phyloP scores from a whole-genome alignment of 2,329 filamentous ascomycete genomes.

The Aspergillus sp. region DNA sequence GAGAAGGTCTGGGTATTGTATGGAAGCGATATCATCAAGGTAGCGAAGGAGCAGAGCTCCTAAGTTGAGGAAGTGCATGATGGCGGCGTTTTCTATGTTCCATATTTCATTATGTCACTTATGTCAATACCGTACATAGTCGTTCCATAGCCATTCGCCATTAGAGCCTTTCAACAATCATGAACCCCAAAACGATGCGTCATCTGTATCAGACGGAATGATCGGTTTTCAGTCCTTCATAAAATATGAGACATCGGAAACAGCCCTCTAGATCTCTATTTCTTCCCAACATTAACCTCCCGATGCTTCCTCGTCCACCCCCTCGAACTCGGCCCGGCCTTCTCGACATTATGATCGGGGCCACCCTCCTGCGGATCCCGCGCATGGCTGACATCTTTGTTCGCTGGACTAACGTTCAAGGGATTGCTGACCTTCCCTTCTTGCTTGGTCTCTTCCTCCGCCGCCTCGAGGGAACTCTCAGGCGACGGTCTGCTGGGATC shows the following conservation, averaged over 20 bases:
- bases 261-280: background rate
- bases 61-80: background rate
- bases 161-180: too few relatives aligned
- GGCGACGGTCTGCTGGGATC: constrained; percentile 67
- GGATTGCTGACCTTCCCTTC: constrained; percentile 48
- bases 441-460: constrained; percentile 38
- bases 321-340: constrained; percentile 37
- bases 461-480: constrained; percentile 50
- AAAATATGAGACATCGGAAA: background rate
- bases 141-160: too few relatives aligned
- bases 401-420: constrained; percentile 61
- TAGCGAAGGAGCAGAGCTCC: constrained; percentile 18
- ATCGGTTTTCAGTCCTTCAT: background rate
- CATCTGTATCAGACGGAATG: background rate
- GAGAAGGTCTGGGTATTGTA: constrained; percentile 42
- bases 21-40: constrained; percentile 38
- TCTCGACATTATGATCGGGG: constrained; percentile 39
- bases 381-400: constrained; percentile 56
- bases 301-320: constrained; percentile 37
- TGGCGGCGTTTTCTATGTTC: background rate
- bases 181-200: too few relatives aligned
- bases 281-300: constrained; percentile 15
- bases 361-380: constrained; percentile 46
- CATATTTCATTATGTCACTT: too few relatives aligned
- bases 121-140: background rate